Conservation (phyloP, 2,329 filamentous ascomycete species). For the Pseudogymnoascus pannorum region DNA sequence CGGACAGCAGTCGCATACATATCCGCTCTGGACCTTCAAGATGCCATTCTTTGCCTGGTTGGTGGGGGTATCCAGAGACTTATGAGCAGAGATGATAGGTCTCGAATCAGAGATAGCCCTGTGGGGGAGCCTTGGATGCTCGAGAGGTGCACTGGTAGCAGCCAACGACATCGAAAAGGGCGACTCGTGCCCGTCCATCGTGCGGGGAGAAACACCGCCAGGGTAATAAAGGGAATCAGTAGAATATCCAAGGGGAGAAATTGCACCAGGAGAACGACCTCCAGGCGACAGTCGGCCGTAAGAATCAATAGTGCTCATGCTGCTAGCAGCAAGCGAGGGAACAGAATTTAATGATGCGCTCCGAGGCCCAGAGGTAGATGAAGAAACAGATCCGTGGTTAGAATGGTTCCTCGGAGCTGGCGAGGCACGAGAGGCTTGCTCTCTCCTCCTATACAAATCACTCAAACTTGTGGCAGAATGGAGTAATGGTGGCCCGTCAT, state of each 20-base stretch:
- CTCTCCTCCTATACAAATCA: constrained; percentile 28
- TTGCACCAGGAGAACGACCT: constrained; percentile 38
- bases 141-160: constrained; percentile 31
- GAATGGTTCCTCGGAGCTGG: constrained; percentile 48
- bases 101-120: constrained; percentile 33
- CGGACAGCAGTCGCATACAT: constrained; percentile 88
- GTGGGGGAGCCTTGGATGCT: constrained; percentile 28
- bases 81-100: constrained; percentile 34
- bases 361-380: constrained; percentile 54
- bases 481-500: constrained; percentile 33
- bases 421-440: constrained; percentile 43
- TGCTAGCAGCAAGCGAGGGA: constrained; percentile 53
- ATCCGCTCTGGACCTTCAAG: constrained; percentile 49
- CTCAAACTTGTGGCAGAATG: constrained; percentile 28
- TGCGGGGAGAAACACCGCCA: constrained; percentile 18
- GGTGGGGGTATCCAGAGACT: constrained; percentile 38
- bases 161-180: constrained; percentile 44
- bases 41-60: constrained; percentile 35
- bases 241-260: not conserved
- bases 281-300: constrained; percentile 54
- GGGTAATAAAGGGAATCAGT: constrained; percentile 22
- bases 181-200: constrained; percentile 37
- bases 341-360: constrained; percentile 56
- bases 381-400: constrained; percentile 55
- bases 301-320: constrained; percentile 53